Evolutionary conservation across 192 early-diverging fungal species (phyloP).

Genomic region (Mortierella claussenii): DNA sequence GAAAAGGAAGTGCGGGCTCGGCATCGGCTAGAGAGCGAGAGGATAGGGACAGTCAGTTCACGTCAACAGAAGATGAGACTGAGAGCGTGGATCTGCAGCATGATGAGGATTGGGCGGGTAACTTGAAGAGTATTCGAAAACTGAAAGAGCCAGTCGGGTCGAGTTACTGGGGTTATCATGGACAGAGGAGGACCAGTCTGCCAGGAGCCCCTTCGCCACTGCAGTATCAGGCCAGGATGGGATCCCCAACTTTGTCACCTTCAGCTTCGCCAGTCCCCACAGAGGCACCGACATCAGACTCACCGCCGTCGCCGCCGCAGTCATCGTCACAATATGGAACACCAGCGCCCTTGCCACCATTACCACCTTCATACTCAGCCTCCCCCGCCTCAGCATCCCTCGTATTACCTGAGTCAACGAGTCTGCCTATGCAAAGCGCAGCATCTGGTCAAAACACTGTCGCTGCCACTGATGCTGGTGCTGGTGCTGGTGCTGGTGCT

Average conservation of each 20-base stretch:
- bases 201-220: conserved; percentile 2
- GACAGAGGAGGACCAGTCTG: neutral
- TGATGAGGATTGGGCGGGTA: conserved; percentile 49
- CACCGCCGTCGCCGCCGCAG: neutral
- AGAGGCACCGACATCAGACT: neutral
- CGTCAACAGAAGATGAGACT: neutral
- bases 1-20: conserved; percentile 37
- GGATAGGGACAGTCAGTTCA: neutral
- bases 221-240: neutral
- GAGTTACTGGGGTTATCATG: neutral
- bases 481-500: neutral
- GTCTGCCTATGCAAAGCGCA: neutral
- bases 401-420: neutral
- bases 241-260: neutral
- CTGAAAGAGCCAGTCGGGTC: neutral
- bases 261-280: neutral
- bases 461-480: too few species aligned
- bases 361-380: neutral
- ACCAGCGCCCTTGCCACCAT: neutral
- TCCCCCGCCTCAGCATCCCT: neutral
- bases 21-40: neutral
- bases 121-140: conserved; percentile 17
- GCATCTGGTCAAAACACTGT: too few species aligned
- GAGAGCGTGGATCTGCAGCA: conserved; percentile 12
- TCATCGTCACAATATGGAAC: neutral